Evolutionary conservation across 495 filamentous ascomycete species (phyloP).

Genomic region (Penicillium longicatenatum): DNA sequence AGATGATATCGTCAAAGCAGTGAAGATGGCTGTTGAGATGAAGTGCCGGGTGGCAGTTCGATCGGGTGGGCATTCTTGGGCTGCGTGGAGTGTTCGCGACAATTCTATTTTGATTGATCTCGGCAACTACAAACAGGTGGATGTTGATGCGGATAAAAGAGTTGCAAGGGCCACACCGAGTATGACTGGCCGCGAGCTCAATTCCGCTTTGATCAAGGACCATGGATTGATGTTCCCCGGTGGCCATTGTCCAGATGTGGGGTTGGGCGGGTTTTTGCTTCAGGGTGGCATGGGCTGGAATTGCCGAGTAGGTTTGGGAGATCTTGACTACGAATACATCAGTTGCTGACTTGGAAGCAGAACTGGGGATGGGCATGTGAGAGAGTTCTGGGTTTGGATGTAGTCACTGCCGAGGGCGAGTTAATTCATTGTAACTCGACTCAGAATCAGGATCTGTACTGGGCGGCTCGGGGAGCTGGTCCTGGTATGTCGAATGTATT

Average conservation of each 20-base stretch:
- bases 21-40: conserved; percentile 43
- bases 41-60: conserved; percentile 49
- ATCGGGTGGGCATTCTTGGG: conserved; percentile 57
- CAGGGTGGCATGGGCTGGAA: conserved; percentile 62
- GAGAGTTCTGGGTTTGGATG: conserved; percentile 46
- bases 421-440: conserved; percentile 35
- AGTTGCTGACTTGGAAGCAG: conserved; percentile 16
- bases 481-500: conserved; percentile 26
- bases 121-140: conserved; percentile 33
- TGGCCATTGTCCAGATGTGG: conserved; percentile 59
- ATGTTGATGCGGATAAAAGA: conserved; percentile 33
- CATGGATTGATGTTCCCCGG: conserved; percentile 49
- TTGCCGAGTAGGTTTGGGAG: conserved; percentile 35
- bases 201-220: conserved; percentile 31
- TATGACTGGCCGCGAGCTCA: conserved; percentile 46
- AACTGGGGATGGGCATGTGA: conserved; percentile 61
- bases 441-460: conserved; percentile 51
- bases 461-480: conserved; percentile 53
- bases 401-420: conserved; percentile 48
- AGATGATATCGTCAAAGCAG: conserved; percentile 44
- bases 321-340: neutral
- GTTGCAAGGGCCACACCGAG: conserved; percentile 45
- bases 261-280: conserved; percentile 55
- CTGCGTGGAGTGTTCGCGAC: conserved; percentile 53
- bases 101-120: conserved; percentile 55